Conservation (phyloP, 805 yeast genomes). For the Peterozyma toletana region DNA sequence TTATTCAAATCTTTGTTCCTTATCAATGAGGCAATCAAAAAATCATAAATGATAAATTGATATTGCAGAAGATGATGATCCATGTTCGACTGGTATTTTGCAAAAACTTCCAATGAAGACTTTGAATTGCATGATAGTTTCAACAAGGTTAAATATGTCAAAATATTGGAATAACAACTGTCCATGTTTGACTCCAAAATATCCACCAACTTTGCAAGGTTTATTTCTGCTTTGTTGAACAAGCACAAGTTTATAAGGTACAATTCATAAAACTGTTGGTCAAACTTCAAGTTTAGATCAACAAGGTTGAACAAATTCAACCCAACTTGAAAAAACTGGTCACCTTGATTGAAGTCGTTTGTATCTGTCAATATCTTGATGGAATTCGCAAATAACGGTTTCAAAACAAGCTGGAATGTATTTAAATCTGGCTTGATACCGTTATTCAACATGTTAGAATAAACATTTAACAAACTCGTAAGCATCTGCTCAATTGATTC, state of each 20-base stretch:
- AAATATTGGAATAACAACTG: not conserved
- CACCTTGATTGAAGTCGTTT: slow-evolving; percentile 31
- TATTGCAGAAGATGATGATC: slow-evolving; percentile 10
- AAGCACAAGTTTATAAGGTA: slow-evolving; percentile 1
- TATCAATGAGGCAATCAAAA: slow-evolving; percentile 44
- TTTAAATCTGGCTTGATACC: slow-evolving; percentile 46
- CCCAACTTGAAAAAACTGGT: slow-evolving; percentile 42
- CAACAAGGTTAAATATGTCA: not conserved
- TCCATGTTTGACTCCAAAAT: not conserved
- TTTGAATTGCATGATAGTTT: not conserved
- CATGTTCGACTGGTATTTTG: slow-evolving; percentile 20
- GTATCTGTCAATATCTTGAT: slow-evolving; percentile 26
- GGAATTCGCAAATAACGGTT: slow-evolving; percentile 44
- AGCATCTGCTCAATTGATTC: slow-evolving; percentile 51
- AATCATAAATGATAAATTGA: slow-evolving; percentile 43
- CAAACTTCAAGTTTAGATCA: not conserved
- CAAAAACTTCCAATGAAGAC: slow-evolving; percentile 17
- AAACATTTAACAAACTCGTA: slow-evolving; percentile 56
- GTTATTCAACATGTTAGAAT: slow-evolving; percentile 55
- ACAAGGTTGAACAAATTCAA: slow-evolving; percentile 33
- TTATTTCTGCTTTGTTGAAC: not conserved
- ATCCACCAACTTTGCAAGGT: too few species aligned
- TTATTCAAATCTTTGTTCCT: slow-evolving; percentile 37
- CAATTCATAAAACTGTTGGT: slow-evolving; percentile 1
- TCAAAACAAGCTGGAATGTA: slow-evolving; percentile 48